These are phyloP conservation scores for Globisporangium recalcitrans DNA, from an alignment of 352 stramenopile genomes.

Conservation along the genomic window DNA sequence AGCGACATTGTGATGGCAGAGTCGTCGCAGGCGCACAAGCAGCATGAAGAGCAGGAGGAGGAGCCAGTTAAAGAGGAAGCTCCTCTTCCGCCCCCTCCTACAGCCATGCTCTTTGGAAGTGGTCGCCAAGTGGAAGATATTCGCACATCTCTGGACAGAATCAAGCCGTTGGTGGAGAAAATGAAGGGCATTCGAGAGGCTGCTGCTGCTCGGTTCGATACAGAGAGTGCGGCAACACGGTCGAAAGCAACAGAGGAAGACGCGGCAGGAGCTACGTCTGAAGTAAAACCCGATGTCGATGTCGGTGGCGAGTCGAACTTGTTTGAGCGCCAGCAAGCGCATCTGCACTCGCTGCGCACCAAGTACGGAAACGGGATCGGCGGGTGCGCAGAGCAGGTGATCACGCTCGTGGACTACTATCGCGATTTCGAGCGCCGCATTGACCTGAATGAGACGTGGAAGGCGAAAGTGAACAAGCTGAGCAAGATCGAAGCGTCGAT, in stretches of 20 bases:
- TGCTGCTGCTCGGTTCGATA: not conserved
- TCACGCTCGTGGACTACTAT: conserved; percentile 83
- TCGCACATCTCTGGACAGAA: conserved; percentile 38
- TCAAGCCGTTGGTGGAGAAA: conserved; percentile 6
- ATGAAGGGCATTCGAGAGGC: conserved; percentile 1
- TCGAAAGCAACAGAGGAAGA: not conserved
- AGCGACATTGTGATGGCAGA: not conserved
- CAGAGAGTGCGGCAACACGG: not conserved
- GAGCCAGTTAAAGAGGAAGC: not conserved
- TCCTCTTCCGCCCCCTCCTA: not conserved
- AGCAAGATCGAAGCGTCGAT: conserved; percentile 75
- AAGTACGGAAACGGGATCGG: conserved; percentile 56
- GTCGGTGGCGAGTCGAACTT: conserved; percentile 1
- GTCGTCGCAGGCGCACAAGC: not conserved
- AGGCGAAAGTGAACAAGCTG: conserved; percentile 54
- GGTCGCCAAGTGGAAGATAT: conserved; percentile 40
- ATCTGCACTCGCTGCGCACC: conserved; percentile 39
- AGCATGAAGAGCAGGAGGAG: not conserved
- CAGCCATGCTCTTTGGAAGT: conserved; percentile 31
- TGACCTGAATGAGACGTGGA: conserved; percentile 66
- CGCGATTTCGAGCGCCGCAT: conserved; percentile 70
- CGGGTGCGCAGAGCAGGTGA: conserved; percentile 67
- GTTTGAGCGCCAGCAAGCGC: conserved; percentile 16
- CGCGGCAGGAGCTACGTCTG: not conserved
- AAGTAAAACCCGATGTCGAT: not conserved